A percentile compares a stretch with the other conserved stretches of the same genome.
Conservation (phyloP, 179 eudicot species). For the Beta lomatogona region DNA sequence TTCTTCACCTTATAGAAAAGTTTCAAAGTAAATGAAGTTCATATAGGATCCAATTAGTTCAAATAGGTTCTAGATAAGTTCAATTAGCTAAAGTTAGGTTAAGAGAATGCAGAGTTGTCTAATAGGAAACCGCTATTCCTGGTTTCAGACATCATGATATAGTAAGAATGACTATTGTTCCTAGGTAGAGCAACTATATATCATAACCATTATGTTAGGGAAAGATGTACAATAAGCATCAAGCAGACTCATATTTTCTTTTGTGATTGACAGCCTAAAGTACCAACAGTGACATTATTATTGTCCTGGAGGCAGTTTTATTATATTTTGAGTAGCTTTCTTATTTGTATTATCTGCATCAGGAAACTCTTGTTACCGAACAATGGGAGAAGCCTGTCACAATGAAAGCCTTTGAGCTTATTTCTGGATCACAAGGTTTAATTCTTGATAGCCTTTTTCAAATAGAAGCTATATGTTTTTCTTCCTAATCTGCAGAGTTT, state of each 20-base stretch:
- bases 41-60: too few species aligned
- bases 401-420: slow-evolving; percentile 93
- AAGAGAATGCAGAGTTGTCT: too few species aligned
- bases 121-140: too few species aligned
- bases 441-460: slow-evolving; percentile 72
- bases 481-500: slow-evolving; percentile 8
- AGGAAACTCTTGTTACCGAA: slow-evolving; percentile 79
- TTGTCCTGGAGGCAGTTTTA: not conserved
- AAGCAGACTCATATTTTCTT: not conserved
- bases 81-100: too few species aligned
- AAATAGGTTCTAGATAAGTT: too few species aligned
- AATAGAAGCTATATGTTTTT: slow-evolving; percentile 50
- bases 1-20: too few species aligned
- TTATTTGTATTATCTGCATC: slow-evolving; percentile 21
- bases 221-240: not conserved
- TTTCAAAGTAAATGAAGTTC: too few species aligned
- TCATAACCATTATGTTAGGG: too few species aligned
- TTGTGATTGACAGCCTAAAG: not conserved
- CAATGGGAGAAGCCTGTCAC: slow-evolving; percentile 80
- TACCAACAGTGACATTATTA: not conserved
- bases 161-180: too few species aligned
- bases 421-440: slow-evolving; percentile 71
- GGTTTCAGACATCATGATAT: too few species aligned
- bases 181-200: too few species aligned
- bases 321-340: not conserved